Base-by-base conservation (phyloP, 2,329 filamentous ascomycete genomes). In the Fusarium fujikuroi region DNA sequence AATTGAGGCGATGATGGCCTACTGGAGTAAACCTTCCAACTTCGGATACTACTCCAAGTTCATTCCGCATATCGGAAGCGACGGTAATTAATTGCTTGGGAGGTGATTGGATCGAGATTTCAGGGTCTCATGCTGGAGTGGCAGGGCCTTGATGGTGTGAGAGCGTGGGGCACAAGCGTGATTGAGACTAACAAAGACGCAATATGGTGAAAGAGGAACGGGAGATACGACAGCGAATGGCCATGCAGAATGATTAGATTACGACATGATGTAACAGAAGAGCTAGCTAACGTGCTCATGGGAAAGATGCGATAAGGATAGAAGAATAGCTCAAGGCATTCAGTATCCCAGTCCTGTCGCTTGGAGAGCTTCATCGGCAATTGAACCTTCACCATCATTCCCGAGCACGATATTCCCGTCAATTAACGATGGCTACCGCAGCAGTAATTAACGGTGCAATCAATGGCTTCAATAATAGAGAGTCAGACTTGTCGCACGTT, bases 101-200 rank as follows among this genome's bases (percentile, higher is more conserved):
- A 40, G 19, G 7, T 40, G 19, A 54, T 54, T 40, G 50, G 50
- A 16, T 14, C 1, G 34, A 40, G 34, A 30, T 40, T 30, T 14
- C 34, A 54, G 34, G 50, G 34, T 54, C 23, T 28, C 50, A 54
- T 40, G 14, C 4, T n/a, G 34, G 21, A 18, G 7, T 4, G 34
- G 7, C 67, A 70, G 75, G 75, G 60, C 57, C 12, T 28, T n/a
- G 60, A 77, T 77, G 75, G 75, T 76, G 75, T 67, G 65, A 77
- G 72, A 66, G 59, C 70, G 74, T 73, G 75, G 74, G 74, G 73
- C 70, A 32, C 40, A 56, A 61, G 43, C 75, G 75, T 76, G 73
- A 72, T 77, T 60, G 62, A 43, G 56, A 60, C 67, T 64, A 42
- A 44, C 39, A 47, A 63, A 62, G 56, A 47, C 57, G 61, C 42